A percentile compares a stretch with the other conserved stretches of the same genome.
Conservation (phyloP, 768 basidiomycete genomes). For the Megacollybia marginata region DNA sequence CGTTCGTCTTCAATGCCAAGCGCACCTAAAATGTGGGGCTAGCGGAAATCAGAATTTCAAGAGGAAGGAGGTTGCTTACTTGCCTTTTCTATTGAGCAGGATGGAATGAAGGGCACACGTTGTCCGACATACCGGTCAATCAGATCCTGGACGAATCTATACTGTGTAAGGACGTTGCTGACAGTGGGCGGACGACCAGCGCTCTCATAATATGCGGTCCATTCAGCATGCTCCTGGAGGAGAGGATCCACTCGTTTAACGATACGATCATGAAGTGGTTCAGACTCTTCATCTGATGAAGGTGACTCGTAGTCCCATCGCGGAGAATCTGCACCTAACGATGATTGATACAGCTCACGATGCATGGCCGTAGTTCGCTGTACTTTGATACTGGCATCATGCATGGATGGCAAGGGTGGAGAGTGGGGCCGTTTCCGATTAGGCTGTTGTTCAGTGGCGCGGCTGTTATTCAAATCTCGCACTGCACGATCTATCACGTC, state of each 20-base stretch:
- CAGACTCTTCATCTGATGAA: constrained; percentile 24
- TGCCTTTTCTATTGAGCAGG: no score
- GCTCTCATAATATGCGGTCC: constrained; percentile 38
- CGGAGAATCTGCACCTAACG: not conserved
- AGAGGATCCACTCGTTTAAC: constrained; percentile 33
- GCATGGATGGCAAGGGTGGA: no score
- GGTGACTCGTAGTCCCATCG: constrained; percentile 22
- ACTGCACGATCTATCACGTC: no score
- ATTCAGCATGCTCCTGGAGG: constrained; percentile 37
- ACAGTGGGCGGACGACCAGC: constrained; percentile 32
- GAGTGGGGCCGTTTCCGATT: no score
- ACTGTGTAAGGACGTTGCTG: constrained; percentile 39
- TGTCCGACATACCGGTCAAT: constrained; percentile 38
- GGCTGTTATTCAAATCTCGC: no score
- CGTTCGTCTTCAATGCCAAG: constrained; percentile 32
- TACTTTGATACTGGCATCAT: no score
- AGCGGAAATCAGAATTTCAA: not conserved
- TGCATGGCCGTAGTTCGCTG: no score
- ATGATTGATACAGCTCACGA: not conserved
- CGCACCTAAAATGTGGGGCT: constrained; percentile 50
- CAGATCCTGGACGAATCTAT: constrained; percentile 43
- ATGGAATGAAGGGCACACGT: constrained; percentile 27
- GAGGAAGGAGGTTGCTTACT: no score
- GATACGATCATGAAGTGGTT: constrained; percentile 34
- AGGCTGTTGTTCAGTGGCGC: no score